A percentile compares a stretch with the other conserved stretches of the same genome.
Conservation (phyloP, 805 yeast species). For the Candida cerambycidarum region DNA sequence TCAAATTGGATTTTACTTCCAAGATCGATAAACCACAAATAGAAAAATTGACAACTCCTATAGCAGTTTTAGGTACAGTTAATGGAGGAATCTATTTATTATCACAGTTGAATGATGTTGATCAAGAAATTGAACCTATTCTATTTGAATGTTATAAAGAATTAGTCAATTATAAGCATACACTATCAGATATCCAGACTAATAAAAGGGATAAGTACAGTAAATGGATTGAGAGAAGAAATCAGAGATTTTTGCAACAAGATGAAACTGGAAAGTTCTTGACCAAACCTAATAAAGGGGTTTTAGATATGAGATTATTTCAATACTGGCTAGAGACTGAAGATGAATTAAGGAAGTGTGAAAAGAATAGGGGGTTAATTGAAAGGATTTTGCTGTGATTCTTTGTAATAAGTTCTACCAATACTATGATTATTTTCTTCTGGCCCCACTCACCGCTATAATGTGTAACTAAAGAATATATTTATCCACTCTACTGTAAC, state of each 20-base stretch:
- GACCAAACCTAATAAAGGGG: constrained; percentile 14
- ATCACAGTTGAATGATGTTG: constrained; percentile 13
- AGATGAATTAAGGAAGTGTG: neutral
- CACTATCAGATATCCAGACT: constrained; percentile 10
- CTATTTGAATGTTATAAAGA: constrained; percentile 18
- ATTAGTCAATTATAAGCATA: constrained; percentile 10
- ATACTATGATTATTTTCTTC: no score
- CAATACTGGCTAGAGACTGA: constrained; percentile 16
- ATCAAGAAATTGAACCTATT: constrained; percentile 15
- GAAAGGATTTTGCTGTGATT: neutral
- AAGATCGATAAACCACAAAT: constrained; percentile 7
- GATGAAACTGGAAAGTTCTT: constrained; percentile 16
- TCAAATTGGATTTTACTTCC: constrained; percentile 8
- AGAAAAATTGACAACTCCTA: neutral
- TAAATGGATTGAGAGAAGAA: constrained; percentile 13
- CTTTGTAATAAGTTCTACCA: neutral
- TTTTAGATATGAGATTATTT: constrained; percentile 18
- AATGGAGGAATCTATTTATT: constrained; percentile 27
- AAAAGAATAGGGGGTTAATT: neutral
- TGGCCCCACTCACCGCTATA: no score
- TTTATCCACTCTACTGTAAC: no score
- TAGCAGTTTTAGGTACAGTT: constrained; percentile 27
- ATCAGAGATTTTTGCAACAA: constrained; percentile 15
- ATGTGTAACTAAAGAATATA: no score
- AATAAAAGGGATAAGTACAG: constrained; percentile 14